Percentiles rank a stretch among this genome's conserved stretches.
These are phyloP conservation scores for Capsella rubella DNA, from an alignment of 441 rosid species.

Conservation along the genomic window DNA sequence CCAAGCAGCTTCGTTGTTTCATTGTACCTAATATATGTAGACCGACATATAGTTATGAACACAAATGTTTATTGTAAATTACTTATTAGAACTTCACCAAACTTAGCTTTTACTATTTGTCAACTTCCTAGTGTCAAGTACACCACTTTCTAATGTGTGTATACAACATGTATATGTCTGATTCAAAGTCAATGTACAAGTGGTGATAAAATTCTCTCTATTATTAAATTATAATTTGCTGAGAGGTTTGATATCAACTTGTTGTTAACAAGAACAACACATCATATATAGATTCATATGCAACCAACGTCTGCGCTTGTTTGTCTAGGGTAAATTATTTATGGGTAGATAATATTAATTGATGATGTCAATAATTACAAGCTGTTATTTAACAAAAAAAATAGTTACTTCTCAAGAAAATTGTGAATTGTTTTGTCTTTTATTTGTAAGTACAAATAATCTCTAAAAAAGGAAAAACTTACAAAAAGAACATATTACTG, in stretches of 20 bases:
- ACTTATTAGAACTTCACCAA: conserved; percentile 44
- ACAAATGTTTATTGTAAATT: conserved; percentile 28
- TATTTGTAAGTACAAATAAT: background rate
- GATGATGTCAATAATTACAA: background rate
- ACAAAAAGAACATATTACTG: background rate
- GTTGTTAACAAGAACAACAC: background rate
- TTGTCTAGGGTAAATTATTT: background rate
- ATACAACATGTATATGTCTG: conserved; percentile 1
- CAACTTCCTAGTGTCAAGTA: conserved; percentile 42
- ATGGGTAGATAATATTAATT: too few species aligned
- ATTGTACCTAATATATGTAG: conserved; percentile 45
- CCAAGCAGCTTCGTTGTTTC: conserved; percentile 49
- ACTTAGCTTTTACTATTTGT: conserved; percentile 38
- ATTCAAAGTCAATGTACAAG: conserved; percentile 35
- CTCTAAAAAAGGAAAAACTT: background rate
- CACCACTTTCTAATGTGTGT: conserved; percentile 31
- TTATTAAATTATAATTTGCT: background rate
- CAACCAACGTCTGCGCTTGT: background rate
- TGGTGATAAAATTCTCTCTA: conserved; percentile 18
- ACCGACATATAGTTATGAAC: conserved; percentile 42
- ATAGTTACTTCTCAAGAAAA: background rate
- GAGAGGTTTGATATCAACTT: background rate
- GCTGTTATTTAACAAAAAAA: background rate
- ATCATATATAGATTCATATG: background rate
- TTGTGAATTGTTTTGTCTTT: background rate